These are phyloP conservation scores for Euclidium syriacum DNA, from an alignment of 345 rosid species.

Conservation along the genomic window DNA sequence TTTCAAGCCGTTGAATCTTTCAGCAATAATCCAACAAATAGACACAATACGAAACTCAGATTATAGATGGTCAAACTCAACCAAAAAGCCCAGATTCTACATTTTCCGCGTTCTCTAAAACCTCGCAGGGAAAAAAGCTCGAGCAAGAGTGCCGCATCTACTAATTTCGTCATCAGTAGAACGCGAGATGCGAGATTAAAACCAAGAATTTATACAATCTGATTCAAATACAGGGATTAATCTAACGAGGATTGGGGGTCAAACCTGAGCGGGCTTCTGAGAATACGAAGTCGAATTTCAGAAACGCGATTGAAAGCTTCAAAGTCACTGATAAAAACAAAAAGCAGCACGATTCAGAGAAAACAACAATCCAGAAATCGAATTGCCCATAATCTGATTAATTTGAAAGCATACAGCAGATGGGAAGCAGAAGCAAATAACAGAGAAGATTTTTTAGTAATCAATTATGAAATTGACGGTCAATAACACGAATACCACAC, in stretches of 20 bases:
- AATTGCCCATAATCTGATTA: not conserved
- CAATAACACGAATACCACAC: constrained; percentile 14
- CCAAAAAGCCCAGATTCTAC: not conserved
- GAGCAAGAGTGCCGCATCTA: not conserved
- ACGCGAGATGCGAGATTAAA: not conserved
- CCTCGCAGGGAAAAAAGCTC: not conserved
- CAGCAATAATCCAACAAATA: not conserved
- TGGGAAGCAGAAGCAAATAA: constrained; percentile 1
- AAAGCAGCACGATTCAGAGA: constrained; percentile 10
- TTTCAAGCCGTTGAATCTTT: not conserved
- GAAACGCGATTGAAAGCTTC: constrained; percentile 10
- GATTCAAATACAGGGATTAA: not conserved
- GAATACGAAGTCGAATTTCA: not conserved
- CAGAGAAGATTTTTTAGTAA: not conserved
- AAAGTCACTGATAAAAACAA: not conserved
- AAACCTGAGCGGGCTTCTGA: constrained; percentile 2
- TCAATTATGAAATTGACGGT: constrained; percentile 10
- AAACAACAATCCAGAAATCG: not conserved
- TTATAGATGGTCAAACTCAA: not conserved
- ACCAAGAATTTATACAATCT: not conserved
- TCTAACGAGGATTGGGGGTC: not conserved
- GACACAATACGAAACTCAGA: not conserved
- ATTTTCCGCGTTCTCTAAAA: not conserved
- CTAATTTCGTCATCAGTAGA: not conserved
- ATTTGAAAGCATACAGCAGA: not conserved